Evolutionary conservation across 768 basidiomycete species (phyloP).

Genomic region (Pisolithus orientalis): DNA sequence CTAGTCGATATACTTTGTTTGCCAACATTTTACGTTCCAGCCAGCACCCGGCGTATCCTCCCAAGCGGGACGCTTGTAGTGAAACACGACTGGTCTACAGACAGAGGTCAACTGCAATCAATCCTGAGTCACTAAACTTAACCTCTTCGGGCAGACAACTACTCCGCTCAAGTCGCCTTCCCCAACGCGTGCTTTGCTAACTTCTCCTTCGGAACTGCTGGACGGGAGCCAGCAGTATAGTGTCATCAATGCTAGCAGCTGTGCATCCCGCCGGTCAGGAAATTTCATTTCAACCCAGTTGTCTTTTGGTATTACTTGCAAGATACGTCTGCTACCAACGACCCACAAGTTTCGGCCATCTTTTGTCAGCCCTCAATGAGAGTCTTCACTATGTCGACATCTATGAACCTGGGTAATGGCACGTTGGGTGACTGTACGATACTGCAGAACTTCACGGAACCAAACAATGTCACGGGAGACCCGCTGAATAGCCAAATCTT

Average conservation of each 20-base stretch:
- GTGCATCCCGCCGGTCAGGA: conserved; percentile 23
- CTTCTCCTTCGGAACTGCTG: conserved; percentile 32
- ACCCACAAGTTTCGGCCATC: conserved; percentile 40
- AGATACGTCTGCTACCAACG: conserved; percentile 17
- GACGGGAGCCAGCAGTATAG: conserved; percentile 43
- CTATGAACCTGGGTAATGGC: conserved; percentile 38
- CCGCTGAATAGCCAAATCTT: conserved; percentile 42
- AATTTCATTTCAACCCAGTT: conserved; percentile 45
- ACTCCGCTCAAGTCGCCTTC: conserved; percentile 40
- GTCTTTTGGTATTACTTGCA: conserved; percentile 61
- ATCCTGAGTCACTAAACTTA: conserved; percentile 27
- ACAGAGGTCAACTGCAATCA: conserved; percentile 44
- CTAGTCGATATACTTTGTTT: not conserved
- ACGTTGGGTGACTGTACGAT: conserved; percentile 33
- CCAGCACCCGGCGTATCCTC: conserved; percentile 35
- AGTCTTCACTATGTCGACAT: conserved; percentile 37
- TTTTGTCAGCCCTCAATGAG: conserved; percentile 53
- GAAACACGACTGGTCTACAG: conserved; percentile 43
- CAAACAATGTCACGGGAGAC: conserved; percentile 48
- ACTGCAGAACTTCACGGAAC: conserved; percentile 21
- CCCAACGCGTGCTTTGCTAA: conserved; percentile 39
- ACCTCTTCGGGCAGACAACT: conserved; percentile 17
- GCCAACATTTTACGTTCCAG: conserved; percentile 21
- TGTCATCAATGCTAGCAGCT: conserved; percentile 34
- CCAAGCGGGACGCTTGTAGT: conserved; percentile 49